phyloP scores from a whole-genome alignment of 2,329 filamentous ascomycete species.

The Fusarium sp. region DNA sequence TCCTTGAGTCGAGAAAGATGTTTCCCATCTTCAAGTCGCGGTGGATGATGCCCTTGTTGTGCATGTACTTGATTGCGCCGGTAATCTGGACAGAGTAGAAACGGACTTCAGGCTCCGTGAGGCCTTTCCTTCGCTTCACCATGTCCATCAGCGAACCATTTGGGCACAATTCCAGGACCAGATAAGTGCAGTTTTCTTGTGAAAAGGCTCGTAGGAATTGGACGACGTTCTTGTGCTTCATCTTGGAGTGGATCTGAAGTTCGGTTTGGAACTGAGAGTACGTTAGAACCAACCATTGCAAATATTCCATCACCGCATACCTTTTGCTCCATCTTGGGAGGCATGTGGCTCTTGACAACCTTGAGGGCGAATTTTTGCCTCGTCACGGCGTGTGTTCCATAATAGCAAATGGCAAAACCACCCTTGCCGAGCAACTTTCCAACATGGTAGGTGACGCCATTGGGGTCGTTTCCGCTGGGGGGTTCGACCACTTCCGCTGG shows the following conservation, averaged over 20 bases:
- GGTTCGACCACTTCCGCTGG: conserved; percentile 70
- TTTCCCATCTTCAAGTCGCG: conserved; percentile 98
- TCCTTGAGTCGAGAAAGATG: conserved; percentile 90
- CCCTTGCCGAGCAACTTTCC: conserved; percentile 82
- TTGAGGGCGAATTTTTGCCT: conserved; percentile 80
- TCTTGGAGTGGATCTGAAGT: conserved; percentile 97
- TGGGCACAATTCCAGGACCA: conserved; percentile 92
- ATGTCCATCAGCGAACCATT: conserved; percentile 98
- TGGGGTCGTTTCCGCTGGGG: conserved; percentile 74
- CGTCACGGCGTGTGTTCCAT: conserved; percentile 73
- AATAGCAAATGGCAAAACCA: conserved; percentile 85
- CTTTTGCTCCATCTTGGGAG: conserved; percentile 86
- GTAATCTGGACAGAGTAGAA: conserved; percentile 95
- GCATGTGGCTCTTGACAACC: conserved; percentile 87
- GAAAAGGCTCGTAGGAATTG: conserved; percentile 95
- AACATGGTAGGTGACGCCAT: conserved; percentile 79
- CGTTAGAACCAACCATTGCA: conserved; percentile 26
- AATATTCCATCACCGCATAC: conserved; percentile 55
- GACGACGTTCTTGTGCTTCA: conserved; percentile 95
- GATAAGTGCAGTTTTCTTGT: conserved; percentile 88
- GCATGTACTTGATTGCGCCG: conserved; percentile 98
- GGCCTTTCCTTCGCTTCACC: conserved; percentile 89
- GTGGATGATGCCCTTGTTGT: conserved; percentile 95
- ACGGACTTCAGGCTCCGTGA: conserved; percentile 94
- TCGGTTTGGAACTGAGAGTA: conserved; percentile 76